These are phyloP conservation scores for Volutella citrinella DNA, from an alignment of 2,329 filamentous ascomycete genomes.

Conservation along the genomic window DNA sequence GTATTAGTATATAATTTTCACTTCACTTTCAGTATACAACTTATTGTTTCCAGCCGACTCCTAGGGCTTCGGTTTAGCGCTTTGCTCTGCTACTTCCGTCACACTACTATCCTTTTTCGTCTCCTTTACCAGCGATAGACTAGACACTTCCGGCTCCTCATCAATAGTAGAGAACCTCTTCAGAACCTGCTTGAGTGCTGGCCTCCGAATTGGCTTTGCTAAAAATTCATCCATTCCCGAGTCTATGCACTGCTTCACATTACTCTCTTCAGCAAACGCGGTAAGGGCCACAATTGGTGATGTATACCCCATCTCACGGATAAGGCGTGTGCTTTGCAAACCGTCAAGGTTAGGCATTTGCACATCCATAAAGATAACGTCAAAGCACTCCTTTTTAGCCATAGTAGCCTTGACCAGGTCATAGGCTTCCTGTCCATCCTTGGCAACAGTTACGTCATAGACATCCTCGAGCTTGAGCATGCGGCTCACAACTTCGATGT, in stretches of 20 bases:
- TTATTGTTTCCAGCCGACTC: no score
- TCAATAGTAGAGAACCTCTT: conserved; percentile 80
- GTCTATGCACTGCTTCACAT: conserved; percentile 81
- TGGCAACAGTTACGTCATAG: conserved; percentile 83
- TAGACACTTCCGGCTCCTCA: conserved; percentile 54
- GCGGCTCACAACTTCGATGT: conserved; percentile 56
- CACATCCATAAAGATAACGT: conserved; percentile 94
- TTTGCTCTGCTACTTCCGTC: no score
- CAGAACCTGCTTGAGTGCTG: conserved; percentile 79
- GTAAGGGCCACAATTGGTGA: conserved; percentile 89
- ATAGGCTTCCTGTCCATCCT: conserved; percentile 82
- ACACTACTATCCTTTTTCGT: no score
- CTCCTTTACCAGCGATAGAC: no score
- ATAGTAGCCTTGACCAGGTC: conserved; percentile 82
- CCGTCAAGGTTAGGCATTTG: conserved; percentile 95
- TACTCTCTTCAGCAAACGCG: conserved; percentile 87
- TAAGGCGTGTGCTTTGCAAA: conserved; percentile 79
- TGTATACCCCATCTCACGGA: conserved; percentile 81
- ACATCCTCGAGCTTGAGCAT: conserved; percentile 74
- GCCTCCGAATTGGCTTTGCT: conserved; percentile 70
- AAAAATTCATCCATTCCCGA: conserved; percentile 93
- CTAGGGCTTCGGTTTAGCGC: no score
- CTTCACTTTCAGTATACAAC: no score
- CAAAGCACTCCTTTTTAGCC: conserved; percentile 69
- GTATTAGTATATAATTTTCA: no score